These are phyloP conservation scores for Nemania sp. DNA, from an alignment of 2,329 filamentous ascomycete genomes.

Conservation along the genomic window DNA sequence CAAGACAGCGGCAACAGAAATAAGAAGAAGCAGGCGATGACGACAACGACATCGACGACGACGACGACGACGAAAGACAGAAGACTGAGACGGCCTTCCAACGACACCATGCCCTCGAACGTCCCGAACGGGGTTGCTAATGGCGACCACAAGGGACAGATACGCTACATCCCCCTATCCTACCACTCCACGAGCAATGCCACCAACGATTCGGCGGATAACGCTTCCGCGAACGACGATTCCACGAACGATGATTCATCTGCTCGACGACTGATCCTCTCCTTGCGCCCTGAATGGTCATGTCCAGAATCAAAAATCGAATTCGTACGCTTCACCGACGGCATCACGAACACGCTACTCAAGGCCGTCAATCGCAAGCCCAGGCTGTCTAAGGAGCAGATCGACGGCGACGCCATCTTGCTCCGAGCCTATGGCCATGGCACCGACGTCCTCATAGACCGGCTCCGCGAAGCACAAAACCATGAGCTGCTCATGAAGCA, in stretches of 20 bases:
- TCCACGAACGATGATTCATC: conserved; percentile 76
- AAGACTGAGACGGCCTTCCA: neutral
- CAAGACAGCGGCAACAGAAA: too few species aligned
- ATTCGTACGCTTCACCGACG: conserved; percentile 91
- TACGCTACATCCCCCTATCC: conserved; percentile 71
- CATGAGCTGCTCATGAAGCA: conserved; percentile 87
- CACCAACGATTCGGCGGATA: too few species aligned
- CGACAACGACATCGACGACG: neutral
- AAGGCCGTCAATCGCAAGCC: conserved; percentile 74
- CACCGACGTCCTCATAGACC: conserved; percentile 93
- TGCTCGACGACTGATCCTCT: conserved; percentile 76
- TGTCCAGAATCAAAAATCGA: conserved; percentile 74
- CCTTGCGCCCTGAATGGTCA: conserved; percentile 83
- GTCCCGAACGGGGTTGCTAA: conserved; percentile 29
- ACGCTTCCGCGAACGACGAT: conserved; percentile 64
- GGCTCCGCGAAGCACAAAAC: conserved; percentile 77
- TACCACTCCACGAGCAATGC: conserved; percentile 79
- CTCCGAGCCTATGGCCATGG: conserved; percentile 93
- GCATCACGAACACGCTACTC: conserved; percentile 93
- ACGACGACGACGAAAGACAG: neutral
- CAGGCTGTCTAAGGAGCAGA: conserved; percentile 64
- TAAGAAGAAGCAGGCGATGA: neutral
- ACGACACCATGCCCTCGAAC: conserved; percentile 33
- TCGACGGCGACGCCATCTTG: conserved; percentile 76
- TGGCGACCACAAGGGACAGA: conserved; percentile 45